phyloP scores from a whole-genome alignment of 2,329 filamentous ascomycete species.

The Aspergillus tanneri region DNA sequence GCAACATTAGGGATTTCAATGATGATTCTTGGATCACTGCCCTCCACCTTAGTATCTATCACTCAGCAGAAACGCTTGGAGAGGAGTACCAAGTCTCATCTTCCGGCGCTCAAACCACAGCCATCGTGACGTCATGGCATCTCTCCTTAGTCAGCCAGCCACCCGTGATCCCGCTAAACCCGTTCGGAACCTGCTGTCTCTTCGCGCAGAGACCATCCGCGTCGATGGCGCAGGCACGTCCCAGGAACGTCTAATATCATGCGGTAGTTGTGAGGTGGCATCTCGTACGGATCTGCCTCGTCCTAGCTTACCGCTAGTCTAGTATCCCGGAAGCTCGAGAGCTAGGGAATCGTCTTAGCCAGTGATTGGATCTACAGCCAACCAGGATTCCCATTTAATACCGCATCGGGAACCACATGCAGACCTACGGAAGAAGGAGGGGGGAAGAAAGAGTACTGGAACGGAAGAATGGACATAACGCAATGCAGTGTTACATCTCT shows the following conservation, averaged over 20 bases:
- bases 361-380: neutral
- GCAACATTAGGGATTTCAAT: neutral
- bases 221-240: neutral
- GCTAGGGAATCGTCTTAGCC: neutral
- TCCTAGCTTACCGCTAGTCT: neutral
- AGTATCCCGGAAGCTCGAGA: neutral
- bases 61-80: neutral
- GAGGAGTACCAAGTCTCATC: too few relatives aligned
- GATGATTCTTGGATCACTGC: neutral
- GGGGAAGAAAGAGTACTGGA: too few relatives aligned
- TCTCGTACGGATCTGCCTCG: neutral
- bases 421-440: neutral
- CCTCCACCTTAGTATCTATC: neutral
- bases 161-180: neutral
- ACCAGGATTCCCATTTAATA: neutral
- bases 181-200: too few relatives aligned
- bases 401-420: neutral
- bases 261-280: neutral
- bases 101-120: too few relatives aligned
- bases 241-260: neutral
- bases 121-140: slow-evolving; percentile 4
- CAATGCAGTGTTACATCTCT: neutral
- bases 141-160: neutral
- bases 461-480: neutral
- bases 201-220: too few relatives aligned